Conservation (phyloP, 352 stramenopile species). For the Globisporangium alternatum region DNA sequence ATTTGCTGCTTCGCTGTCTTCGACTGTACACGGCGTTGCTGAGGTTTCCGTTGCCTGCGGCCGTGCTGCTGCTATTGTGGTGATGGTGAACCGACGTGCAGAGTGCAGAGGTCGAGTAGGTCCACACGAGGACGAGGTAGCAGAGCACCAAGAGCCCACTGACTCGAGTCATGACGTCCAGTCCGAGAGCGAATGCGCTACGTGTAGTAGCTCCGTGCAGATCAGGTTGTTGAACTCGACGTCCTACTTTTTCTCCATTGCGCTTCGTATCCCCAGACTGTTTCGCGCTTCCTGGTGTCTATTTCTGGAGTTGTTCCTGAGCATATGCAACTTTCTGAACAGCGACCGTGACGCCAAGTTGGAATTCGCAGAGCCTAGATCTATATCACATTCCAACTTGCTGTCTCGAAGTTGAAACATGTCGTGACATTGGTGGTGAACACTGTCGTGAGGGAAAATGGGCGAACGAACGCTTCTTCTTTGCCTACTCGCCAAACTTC, state of each 20-base stretch:
- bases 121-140: neutral
- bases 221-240: no score
- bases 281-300: neutral
- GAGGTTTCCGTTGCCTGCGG: neutral
- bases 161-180: neutral
- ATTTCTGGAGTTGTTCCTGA: neutral
- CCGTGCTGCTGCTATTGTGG: neutral
- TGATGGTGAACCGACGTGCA: no score
- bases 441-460: neutral
- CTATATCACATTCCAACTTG: neutral
- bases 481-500: slow-evolving; percentile 17
- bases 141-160: neutral
- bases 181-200: no score
- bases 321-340: neutral
- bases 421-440: neutral
- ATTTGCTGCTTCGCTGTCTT: no score
- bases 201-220: no score
- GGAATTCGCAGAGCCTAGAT: neutral
- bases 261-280: neutral
- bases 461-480: neutral
- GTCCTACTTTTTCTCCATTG: neutral
- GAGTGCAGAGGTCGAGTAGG: no score
- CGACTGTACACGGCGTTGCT: neutral
- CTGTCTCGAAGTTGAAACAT: neutral
- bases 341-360: neutral